Conservation (phyloP, 2,329 filamentous ascomycete genomes). For the Macrophomina tecta region DNA sequence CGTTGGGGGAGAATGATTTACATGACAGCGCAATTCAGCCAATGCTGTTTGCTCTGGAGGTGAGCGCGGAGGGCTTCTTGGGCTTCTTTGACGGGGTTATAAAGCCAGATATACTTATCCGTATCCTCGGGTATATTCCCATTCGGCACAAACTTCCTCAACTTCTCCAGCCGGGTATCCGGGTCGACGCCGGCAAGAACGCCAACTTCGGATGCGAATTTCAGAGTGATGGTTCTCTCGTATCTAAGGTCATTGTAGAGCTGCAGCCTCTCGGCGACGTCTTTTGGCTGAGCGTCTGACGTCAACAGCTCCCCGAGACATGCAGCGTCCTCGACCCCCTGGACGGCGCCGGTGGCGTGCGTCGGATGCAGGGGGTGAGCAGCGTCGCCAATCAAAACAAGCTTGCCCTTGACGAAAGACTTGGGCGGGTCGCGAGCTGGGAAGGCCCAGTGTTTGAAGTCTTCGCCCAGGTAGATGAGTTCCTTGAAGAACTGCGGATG, state of each 20-base stretch:
- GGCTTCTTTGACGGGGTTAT: constrained; percentile 19
- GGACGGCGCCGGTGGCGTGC: constrained; percentile 28
- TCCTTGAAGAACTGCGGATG: constrained; percentile 19
- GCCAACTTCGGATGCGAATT: constrained; percentile 23
- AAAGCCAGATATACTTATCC: constrained; percentile 27
- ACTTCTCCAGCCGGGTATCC: constrained; percentile 5
- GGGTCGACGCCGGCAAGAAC: constrained; percentile 6
- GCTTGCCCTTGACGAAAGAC: constrained; percentile 21
- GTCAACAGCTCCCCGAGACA: constrained; percentile 29
- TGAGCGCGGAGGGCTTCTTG: constrained; percentile 11
- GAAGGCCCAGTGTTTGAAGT: constrained; percentile 25
- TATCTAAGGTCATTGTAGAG: constrained; percentile 31
- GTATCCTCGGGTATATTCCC: constrained; percentile 24
- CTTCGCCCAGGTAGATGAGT: constrained; percentile 15
- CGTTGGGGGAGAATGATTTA: not conserved
- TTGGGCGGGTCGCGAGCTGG: not conserved
- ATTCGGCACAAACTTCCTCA: constrained; percentile 24
- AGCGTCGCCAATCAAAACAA: constrained; percentile 30
- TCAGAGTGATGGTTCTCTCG: constrained; percentile 28
- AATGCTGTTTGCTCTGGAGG: not conserved
- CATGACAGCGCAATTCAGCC: constrained; percentile 12
- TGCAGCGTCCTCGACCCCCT: constrained; percentile 31
- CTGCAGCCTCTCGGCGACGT: constrained; percentile 25
- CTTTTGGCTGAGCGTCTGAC: constrained; percentile 12
- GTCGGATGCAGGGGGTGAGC: constrained; percentile 30